Conservation (phyloP, 2,329 filamentous ascomycete species). For the Trichoderma harzianum region DNA sequence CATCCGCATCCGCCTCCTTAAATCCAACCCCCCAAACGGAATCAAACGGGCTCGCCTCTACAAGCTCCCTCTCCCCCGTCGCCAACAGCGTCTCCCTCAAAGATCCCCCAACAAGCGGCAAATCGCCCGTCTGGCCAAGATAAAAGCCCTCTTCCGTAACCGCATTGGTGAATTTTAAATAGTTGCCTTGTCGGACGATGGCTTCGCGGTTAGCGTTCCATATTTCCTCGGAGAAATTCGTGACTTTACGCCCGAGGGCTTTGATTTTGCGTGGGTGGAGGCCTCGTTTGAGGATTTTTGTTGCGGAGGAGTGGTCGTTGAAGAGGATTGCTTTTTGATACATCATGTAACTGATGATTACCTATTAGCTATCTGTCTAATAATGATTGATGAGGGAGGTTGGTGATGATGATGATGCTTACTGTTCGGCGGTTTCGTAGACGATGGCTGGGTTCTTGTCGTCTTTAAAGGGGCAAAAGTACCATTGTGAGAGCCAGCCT, state of each 20-base stretch:
- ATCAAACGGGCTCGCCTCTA: slow-evolving; percentile 61
- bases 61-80: slow-evolving; percentile 58
- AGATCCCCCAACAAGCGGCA: slow-evolving; percentile 32
- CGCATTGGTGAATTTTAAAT: slow-evolving; percentile 56
- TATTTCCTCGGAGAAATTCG: slow-evolving; percentile 45
- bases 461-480: slow-evolving; percentile 46
- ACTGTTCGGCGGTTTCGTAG: slow-evolving; percentile 54
- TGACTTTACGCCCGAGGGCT: slow-evolving; percentile 53
- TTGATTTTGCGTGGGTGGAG: slow-evolving; percentile 47
- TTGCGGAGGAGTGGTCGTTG: slow-evolving; percentile 41
- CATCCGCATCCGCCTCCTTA: slow-evolving; percentile 45
- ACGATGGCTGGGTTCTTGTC: slow-evolving; percentile 33
- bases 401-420: slow-evolving; percentile 14
- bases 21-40: slow-evolving; percentile 66
- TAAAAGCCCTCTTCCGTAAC: slow-evolving; percentile 30
- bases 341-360: slow-evolving; percentile 49
- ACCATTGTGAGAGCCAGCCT: slow-evolving; percentile 64
- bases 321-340: slow-evolving; percentile 52
- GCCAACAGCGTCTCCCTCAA: slow-evolving; percentile 49
- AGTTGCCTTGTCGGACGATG: slow-evolving; percentile 57
- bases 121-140: slow-evolving; percentile 22
- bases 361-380: background rate
- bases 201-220: slow-evolving; percentile 51
- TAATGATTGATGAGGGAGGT: background rate
- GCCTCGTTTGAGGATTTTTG: slow-evolving; percentile 45